Evolutionary conservation across 2,329 filamentous ascomycete genomes (phyloP), one percentile per base, ranked within the genome.

Genomic region (Calcarisporium arbuscula): DNA sequence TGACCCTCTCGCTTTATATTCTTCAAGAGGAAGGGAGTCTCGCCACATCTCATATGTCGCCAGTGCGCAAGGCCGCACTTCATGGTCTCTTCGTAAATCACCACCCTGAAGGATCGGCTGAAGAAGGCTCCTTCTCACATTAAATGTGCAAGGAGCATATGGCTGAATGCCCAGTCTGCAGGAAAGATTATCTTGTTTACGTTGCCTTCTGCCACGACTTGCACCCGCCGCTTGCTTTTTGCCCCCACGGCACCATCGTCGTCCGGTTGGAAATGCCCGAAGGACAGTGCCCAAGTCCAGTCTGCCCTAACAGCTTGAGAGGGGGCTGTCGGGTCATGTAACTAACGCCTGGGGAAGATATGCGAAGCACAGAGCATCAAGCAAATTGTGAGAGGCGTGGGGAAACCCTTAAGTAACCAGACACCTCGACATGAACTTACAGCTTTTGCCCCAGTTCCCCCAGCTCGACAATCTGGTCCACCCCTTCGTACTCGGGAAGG

Each of bases 381-480:
- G 32, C 27, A 27, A 31, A 30, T 19, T 33, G 28, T 26, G 32
- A 49, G 19, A 38, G 14, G 10, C 10, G 10, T 25, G 22, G 35
- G 30, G 31, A 32, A 30, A 22, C 23, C 35, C 19, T 27, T 21
- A 30, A 32, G 18, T 29, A 39, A 28, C 17, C 16, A 22, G 22
- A 17, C 14, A 15, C 17, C 16, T 28, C 30, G 25, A 14, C 17
- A 22, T 37, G 11, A 8, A 19, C 36, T 68, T 51, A 82, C 41
- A 81, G 62, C 52, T 72, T 80, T 44, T 70, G 61, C 22, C 59
- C 67, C 30, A 59, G 58, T 9, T 57, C 51, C 11, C 61, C 62
- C 27, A 94, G 70, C 60, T 98, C 92, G 35, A 89, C 82, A 46
- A 95, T 70, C 61, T 96, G 92, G 59, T 96, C 89, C 46, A 92